Evolutionary conservation across 2,329 filamentous ascomycete species (phyloP).

Genomic region (Fusarium hainanense): DNA sequence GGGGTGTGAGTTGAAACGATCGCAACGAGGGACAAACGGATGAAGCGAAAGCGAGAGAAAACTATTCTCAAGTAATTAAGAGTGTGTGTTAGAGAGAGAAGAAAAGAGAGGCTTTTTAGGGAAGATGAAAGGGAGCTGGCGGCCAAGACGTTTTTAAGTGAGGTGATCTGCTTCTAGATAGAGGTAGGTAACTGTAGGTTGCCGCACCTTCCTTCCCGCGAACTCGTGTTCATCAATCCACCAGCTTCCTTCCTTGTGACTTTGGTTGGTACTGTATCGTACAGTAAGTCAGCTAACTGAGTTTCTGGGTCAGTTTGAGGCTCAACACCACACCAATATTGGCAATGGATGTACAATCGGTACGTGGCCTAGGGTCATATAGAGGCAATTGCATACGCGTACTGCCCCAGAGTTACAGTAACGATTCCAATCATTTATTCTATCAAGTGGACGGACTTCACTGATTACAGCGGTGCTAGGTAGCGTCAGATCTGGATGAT

Average conservation of each 20-base stretch:
- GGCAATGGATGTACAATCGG: conserved; percentile 32
- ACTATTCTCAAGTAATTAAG: conserved; percentile 8
- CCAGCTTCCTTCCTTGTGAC: conserved; percentile 27
- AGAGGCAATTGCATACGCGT: conserved; percentile 37
- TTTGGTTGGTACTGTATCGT: conserved; percentile 17
- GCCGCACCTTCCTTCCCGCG: conserved; percentile 23
- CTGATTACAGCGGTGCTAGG: background rate
- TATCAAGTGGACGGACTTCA: background rate
- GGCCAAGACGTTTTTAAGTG: conserved; percentile 33
- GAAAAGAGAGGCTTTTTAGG: conserved; percentile 13
- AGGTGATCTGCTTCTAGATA: conserved; percentile 26
- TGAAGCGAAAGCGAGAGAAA: conserved; percentile 25
- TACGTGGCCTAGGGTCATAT: conserved; percentile 14
- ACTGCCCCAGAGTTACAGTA: conserved; percentile 14
- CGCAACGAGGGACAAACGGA: conserved; percentile 35
- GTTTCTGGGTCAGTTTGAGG: conserved; percentile 15
- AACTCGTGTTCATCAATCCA: conserved; percentile 22
- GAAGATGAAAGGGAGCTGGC: conserved; percentile 21
- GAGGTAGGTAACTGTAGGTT: background rate
- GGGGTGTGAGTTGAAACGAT: conserved; percentile 5
- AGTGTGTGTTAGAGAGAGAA: conserved; percentile 2
- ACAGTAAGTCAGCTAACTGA: conserved; percentile 3
- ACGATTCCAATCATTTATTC: background rate
- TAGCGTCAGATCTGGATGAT: conserved; percentile 7
- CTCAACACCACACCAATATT: conserved; percentile 36